Conservation (phyloP, 2,329 filamentous ascomycete species). For the Fonsecaea pedrosoi region DNA sequence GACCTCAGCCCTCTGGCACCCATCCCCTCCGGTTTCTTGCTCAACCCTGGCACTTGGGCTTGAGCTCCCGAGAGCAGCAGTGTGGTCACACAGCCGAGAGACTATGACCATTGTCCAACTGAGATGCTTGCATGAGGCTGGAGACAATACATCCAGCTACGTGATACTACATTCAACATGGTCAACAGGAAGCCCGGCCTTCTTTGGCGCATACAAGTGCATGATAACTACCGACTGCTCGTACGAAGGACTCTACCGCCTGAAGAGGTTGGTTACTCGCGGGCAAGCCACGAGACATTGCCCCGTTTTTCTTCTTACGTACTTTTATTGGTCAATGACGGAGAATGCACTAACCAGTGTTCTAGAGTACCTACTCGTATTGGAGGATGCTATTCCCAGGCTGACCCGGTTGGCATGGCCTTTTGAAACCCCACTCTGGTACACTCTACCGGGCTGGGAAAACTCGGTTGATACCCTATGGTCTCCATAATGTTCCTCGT, state of each 20-base stretch:
- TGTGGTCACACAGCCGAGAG: not conserved
- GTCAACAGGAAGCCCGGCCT: not conserved
- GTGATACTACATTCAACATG: not conserved
- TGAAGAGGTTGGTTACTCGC: not conserved
- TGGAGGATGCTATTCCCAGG: not conserved
- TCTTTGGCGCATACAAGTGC: not conserved
- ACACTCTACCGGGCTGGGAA: constrained; percentile 1
- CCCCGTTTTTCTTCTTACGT: not conserved
- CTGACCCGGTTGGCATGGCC: not conserved
- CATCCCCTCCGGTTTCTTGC: no score
- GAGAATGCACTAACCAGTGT: not conserved
- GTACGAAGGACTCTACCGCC: not conserved
- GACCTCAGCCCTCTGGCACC: not conserved
- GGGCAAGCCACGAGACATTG: not conserved
- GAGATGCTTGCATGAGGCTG: constrained; percentile 1
- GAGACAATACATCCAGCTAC: not conserved
- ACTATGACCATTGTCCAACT: not conserved
- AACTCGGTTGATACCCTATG: constrained; percentile 6
- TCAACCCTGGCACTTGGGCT: no score
- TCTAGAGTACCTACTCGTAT: not conserved
- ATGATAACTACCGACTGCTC: not conserved
- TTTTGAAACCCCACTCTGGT: not conserved
- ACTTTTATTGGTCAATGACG: not conserved
- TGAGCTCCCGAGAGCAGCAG: no score
- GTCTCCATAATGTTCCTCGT: constrained; percentile 15